Evolutionary conservation across 2,329 filamentous ascomycete genomes (phyloP).

Genomic region (Cladosporium oxysporum): DNA sequence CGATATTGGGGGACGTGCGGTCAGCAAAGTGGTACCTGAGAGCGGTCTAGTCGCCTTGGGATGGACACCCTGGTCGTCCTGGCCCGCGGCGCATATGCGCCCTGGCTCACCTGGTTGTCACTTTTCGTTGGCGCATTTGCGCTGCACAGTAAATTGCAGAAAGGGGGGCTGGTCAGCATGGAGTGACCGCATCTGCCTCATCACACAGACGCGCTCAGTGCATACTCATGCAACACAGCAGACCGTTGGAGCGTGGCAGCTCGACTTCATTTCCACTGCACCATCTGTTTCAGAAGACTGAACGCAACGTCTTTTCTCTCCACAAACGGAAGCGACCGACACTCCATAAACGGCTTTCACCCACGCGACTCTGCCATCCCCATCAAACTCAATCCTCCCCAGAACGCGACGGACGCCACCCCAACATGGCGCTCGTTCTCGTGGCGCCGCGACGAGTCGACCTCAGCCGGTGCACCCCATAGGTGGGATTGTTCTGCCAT

Average conservation of each 20-base stretch:
- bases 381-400: constrained; percentile 10
- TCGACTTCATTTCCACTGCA: constrained; percentile 12
- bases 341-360: constrained; percentile 3
- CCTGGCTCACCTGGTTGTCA: not conserved
- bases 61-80: not conserved
- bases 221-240: constrained; percentile 12
- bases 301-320: constrained; percentile 4
- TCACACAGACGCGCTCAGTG: not conserved
- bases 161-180: constrained; percentile 1
- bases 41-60: not conserved
- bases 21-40: not conserved
- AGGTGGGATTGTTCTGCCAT: constrained; percentile 2
- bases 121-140: constrained; percentile 7
- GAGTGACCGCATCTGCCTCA: not conserved
- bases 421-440: constrained; percentile 14
- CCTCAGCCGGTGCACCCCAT: not conserved
- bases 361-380: constrained; percentile 11
- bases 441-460: not conserved
- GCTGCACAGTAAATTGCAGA: constrained; percentile 11
- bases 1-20: constrained; percentile 8
- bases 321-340: constrained; percentile 6
- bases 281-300: constrained; percentile 5
- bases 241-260: constrained; percentile 9
- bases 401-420: constrained; percentile 16
- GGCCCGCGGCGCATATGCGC: not conserved